A percentile compares a stretch with the other conserved stretches of the same genome.
Conservation (phyloP, 1,284 basidiomycete species). For the Marasmius fiardii region DNA sequence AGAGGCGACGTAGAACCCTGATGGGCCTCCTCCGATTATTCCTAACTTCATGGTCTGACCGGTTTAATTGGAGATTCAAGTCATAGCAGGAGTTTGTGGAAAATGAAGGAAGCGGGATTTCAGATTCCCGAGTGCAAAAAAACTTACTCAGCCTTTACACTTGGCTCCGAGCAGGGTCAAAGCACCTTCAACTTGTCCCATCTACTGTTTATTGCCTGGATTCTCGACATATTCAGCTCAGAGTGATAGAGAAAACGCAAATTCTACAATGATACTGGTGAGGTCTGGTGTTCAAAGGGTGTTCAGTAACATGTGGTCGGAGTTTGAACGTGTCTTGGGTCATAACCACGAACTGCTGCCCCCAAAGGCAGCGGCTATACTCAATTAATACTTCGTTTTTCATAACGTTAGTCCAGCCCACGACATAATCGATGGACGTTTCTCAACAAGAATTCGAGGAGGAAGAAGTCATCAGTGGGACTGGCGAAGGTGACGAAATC, state of each 20-base stretch:
- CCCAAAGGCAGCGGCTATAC: not conserved
- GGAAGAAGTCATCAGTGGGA: constrained; percentile 48
- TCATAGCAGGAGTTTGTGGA: not conserved
- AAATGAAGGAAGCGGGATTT: no score
- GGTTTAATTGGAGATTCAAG: no score
- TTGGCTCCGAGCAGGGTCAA: no score
- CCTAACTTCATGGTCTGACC: constrained; percentile 65
- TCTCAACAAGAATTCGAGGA: constrained; percentile 46
- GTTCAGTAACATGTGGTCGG: not conserved
- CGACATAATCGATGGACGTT: constrained; percentile 26
- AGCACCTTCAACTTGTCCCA: no score
- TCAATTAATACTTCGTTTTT: not conserved
- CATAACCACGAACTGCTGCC: not conserved
- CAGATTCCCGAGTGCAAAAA: no score
- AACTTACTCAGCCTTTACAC: no score
- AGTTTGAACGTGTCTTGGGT: not conserved
- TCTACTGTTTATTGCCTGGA: no score
- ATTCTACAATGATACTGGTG: no score
- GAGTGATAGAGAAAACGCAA: no score
- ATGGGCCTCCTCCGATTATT: constrained; percentile 88
- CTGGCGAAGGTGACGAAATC: constrained; percentile 58
- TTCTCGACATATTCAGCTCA: no score
- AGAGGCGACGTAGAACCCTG: constrained; percentile 93
- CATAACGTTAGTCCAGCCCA: no score
- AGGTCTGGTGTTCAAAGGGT: no score